Percentiles rank a stretch among this genome's conserved stretches.
phyloP scores from a whole-genome alignment of 768 basidiomycete genomes.

The Tulasnella sp. region DNA sequence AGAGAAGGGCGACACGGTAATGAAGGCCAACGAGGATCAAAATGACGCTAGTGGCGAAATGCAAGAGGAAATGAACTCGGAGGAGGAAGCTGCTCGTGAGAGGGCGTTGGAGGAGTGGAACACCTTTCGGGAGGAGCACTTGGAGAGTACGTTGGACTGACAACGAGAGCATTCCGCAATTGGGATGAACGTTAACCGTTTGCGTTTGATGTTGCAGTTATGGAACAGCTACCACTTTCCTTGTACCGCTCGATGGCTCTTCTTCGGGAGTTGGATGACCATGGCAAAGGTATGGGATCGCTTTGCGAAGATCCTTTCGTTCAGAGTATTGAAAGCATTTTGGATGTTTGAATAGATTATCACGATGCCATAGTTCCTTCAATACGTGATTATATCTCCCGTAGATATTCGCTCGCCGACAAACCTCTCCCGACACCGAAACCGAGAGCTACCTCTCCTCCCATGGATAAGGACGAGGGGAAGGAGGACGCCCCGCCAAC shows the following conservation, averaged over 20 bases:
- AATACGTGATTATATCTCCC: slow-evolving; percentile 42
- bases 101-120: slow-evolving; percentile 66
- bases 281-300: slow-evolving; percentile 43
- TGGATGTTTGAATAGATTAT: slow-evolving; percentile 32
- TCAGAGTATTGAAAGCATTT: neutral
- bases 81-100: slow-evolving; percentile 27
- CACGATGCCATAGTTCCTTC: slow-evolving; percentile 38
- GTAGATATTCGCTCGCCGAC: slow-evolving; percentile 29
- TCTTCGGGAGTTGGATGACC: slow-evolving; percentile 64
- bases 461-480: neutral
- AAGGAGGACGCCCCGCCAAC: neutral
- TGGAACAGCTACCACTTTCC: slow-evolving; percentile 71
- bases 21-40: neutral
- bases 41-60: neutral
- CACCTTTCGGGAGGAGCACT: slow-evolving; percentile 66
- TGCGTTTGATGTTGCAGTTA: slow-evolving; percentile 39
- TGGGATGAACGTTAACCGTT: slow-evolving; percentile 5
- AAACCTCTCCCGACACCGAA: neutral
- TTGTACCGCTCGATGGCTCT: slow-evolving; percentile 63
- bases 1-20: neutral
- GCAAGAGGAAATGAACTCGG: slow-evolving; percentile 8
- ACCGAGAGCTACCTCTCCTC: neutral
- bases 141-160: slow-evolving; percentile 51
- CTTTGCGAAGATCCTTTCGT: neutral
- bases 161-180: neutral